A percentile compares a stretch with the other conserved stretches of the same genome.
These are phyloP conservation scores for Talinum fruticosum DNA, from an alignment of 148 eudicot genomes.

Conservation along the genomic window DNA sequence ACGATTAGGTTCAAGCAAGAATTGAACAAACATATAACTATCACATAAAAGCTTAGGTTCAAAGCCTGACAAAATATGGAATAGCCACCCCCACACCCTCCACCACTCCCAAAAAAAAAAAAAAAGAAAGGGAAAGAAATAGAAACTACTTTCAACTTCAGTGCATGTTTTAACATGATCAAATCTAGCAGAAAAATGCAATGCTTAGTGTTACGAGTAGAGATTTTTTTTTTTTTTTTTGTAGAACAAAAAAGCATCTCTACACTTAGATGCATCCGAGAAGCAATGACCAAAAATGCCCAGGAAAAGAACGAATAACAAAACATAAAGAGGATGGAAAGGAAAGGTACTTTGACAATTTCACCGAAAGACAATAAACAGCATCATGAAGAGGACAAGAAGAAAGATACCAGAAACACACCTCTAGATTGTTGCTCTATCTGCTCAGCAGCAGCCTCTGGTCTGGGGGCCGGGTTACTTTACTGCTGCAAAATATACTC, in stretches of 20 bases:
- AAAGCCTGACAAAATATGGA: too few species aligned
- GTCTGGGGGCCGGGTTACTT: background rate
- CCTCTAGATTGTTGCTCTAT: background rate
- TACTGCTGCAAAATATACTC: background rate
- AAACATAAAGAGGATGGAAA: constrained; percentile 10
- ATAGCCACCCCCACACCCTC: too few species aligned
- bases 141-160: background rate
- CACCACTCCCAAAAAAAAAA: too few species aligned
- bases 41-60: too few species aligned
- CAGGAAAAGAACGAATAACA: constrained; percentile 10
- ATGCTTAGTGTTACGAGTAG: background rate
- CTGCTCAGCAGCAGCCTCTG: background rate
- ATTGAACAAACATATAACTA: too few species aligned
- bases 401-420: background rate
- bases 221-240: background rate
- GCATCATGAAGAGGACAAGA: background rate
- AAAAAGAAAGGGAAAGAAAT: too few species aligned
- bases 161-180: background rate
- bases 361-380: background rate
- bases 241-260: constrained; percentile 9
- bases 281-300: constrained; percentile 28
- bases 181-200: background rate
- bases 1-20: too few species aligned
- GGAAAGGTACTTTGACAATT: background rate
- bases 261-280: constrained; percentile 22